phyloP scores from a whole-genome alignment of 2,329 filamentous ascomycete species.

The Trichoderma citrinoviride region DNA sequence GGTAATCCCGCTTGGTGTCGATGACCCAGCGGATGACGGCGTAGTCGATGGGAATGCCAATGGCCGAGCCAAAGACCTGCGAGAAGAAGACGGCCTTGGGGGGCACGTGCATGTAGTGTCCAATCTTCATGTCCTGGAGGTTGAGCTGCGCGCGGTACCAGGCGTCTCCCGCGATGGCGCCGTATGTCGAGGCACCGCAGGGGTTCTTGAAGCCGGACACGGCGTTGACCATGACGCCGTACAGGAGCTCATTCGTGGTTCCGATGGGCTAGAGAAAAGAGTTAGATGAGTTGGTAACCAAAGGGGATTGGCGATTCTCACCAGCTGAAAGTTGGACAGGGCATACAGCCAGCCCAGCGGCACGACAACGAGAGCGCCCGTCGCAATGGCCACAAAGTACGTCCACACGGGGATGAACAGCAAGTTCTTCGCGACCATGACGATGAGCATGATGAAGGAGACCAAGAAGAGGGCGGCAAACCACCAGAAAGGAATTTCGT shows the following conservation, averaged over 20 bases:
- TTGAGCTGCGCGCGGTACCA: constrained; percentile 59
- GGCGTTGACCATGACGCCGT: constrained; percentile 57
- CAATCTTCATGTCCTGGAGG: constrained; percentile 63
- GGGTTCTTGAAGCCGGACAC: constrained; percentile 53
- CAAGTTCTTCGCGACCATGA: constrained; percentile 48
- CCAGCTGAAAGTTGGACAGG: constrained; percentile 52
- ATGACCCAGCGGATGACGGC: constrained; percentile 60
- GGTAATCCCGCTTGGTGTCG: constrained; percentile 53
- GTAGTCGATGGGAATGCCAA: constrained; percentile 61
- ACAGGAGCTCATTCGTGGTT: constrained; percentile 58
- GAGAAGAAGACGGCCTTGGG: constrained; percentile 59
- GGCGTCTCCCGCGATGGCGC: constrained; percentile 58
- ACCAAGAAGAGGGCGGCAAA: constrained; percentile 49
- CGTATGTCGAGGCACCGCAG: constrained; percentile 56
- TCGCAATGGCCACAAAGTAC: constrained; percentile 55
- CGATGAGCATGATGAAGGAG: constrained; percentile 49
- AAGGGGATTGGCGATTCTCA: not conserved
- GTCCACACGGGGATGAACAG: constrained; percentile 61
- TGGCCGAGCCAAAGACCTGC: constrained; percentile 56
- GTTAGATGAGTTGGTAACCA: not conserved
- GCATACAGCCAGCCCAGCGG: constrained; percentile 60
- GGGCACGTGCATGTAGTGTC: constrained; percentile 61
- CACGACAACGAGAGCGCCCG: constrained; percentile 54
- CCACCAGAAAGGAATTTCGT: constrained; percentile 60
- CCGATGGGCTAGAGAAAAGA: constrained; percentile 44